A percentile compares a stretch with the other conserved stretches of the same genome.
Evolutionary conservation across 768 basidiomycete genomes (phyloP).

Genomic region (Nidularia pulvinata): DNA sequence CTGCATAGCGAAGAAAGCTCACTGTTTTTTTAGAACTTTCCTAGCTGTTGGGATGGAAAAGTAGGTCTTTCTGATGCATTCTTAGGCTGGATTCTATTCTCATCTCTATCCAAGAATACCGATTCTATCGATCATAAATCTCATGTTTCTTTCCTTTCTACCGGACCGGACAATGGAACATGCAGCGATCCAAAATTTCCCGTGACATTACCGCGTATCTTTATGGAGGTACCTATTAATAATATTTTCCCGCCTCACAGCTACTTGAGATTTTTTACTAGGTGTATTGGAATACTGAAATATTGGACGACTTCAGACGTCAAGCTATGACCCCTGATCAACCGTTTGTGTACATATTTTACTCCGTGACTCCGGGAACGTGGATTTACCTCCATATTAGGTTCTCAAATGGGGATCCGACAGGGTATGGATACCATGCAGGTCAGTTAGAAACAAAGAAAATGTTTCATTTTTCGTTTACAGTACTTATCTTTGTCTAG

Average conservation of each 20-base stretch:
- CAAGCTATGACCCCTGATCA: conserved; percentile 37
- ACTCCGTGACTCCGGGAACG: too few species aligned
- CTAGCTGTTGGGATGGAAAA: conserved; percentile 39
- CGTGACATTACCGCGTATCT: conserved; percentile 32
- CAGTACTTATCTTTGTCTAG: conserved; percentile 14
- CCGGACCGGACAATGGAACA: conserved; percentile 32
- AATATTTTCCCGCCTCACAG: too few species aligned
- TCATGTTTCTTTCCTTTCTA: conserved; percentile 32
- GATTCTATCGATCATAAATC: conserved; percentile 39
- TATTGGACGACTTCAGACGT: conserved; percentile 19
- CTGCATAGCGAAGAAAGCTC: too few species aligned
- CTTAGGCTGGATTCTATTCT: too few species aligned
- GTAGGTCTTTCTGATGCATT: too few species aligned
- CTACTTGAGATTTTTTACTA: too few species aligned
- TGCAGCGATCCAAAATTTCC: conserved; percentile 35
- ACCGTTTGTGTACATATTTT: conserved; percentile 34
- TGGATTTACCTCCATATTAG: too few species aligned
- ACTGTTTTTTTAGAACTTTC: conserved; percentile 20
- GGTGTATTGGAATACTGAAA: conserved; percentile 27
- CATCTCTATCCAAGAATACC: conserved; percentile 17
- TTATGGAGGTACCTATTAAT: conserved; percentile 31
- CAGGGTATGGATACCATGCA: conserved; percentile 51
- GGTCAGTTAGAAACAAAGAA: conserved; percentile 23
- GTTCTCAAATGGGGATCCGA: conserved; percentile 46
- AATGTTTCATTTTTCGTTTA: neutral